Evolutionary conservation across 1,284 basidiomycete species (phyloP), one percentile per base, ranked within the genome.

Genomic region (Puccinia coronata): DNA sequence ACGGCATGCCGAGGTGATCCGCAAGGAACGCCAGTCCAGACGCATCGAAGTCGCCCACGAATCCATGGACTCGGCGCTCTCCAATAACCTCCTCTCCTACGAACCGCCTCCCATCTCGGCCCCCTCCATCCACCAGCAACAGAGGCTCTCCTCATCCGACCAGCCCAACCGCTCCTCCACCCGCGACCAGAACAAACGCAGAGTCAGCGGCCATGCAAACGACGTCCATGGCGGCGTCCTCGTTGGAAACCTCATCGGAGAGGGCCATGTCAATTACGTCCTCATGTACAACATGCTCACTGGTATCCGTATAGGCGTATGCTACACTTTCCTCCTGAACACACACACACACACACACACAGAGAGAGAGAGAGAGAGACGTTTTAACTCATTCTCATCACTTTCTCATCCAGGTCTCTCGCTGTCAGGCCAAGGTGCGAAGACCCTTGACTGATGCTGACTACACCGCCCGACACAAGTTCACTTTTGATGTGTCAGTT

Each of bases 221-320:
- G 72, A 74, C 34, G 36, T 55, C 53, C 83, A 83, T 71, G 83
- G 84, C 47, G 83, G 82, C 39, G 92, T 92, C 16, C 87, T 97
- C 16, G 93, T 98, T 0, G 96, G 96, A 12, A 98, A 98, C 86
- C 87, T 98, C 83, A 98, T 99, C 83, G 94, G 94, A 53, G 96
- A 98, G 86, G 96, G 92, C 84, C 96, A 99, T 87, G 95, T 92
- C 87, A 99, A 99, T 88, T 99, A 98, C 84, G 94, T 98, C 82
- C 88, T 99, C 85, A 98, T 98, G 96, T 99, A 98, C 88, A 98
- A 99, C 88, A 99, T 99, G 96, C 89, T 99, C 84, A 99, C 96
- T 3, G 96, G 96, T 6, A 98, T 99, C 83, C 91, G 96, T 47
- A 96, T 96, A 84, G 96, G 92, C 70, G 94, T 94, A 84, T 85